These are phyloP conservation scores for Colletotrichum chrysophilum DNA, from an alignment of 2,329 filamentous ascomycete genomes.

Conservation along the genomic window DNA sequence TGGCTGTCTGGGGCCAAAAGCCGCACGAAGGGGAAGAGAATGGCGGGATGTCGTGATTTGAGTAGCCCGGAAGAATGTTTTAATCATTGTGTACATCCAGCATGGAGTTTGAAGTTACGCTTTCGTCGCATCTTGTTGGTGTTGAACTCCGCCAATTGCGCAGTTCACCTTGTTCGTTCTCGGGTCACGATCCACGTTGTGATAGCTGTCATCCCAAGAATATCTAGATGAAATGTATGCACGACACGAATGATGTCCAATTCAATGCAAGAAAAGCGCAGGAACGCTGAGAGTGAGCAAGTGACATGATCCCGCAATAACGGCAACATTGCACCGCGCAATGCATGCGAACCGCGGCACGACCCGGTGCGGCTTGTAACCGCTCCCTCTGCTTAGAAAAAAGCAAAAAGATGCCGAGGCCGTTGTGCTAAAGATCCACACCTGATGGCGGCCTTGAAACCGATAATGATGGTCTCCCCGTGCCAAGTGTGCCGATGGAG, in stretches of 20 bases:
- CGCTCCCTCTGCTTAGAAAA: neutral
- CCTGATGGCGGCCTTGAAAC: neutral
- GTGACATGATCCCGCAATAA: neutral
- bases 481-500: neutral
- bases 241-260: neutral
- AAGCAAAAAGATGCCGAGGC: neutral
- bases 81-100: neutral
- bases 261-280: neutral
- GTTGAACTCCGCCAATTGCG: neutral
- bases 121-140: neutral
- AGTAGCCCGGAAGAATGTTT: neutral
- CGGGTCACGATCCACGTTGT: neutral
- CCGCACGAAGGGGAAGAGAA: neutral
- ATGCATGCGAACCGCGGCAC: neutral
- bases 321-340: neutral
- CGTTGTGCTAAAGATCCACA: neutral
- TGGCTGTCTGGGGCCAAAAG: slow-evolving; percentile 11
- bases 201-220: neutral
- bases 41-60: neutral
- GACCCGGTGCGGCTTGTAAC: neutral
- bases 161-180: neutral
- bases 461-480: neutral
- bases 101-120: neutral
- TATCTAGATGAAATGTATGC: neutral
- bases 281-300: neutral